These are phyloP conservation scores for Diaporthe eres DNA, from an alignment of 2,329 filamentous ascomycete species.

Conservation along the genomic window DNA sequence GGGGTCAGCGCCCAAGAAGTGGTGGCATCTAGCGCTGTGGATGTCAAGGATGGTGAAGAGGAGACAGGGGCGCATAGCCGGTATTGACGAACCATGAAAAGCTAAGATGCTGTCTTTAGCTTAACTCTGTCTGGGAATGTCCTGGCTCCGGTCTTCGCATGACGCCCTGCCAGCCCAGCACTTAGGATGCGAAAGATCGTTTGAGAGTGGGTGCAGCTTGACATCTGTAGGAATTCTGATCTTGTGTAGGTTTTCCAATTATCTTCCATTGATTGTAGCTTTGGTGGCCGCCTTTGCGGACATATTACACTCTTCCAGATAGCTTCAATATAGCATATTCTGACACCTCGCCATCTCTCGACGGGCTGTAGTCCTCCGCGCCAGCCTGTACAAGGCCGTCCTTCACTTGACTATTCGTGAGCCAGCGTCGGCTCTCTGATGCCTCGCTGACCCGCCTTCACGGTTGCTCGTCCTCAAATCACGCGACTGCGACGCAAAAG, in stretches of 20 bases:
- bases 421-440: neutral
- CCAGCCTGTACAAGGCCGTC: neutral
- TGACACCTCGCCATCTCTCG: neutral
- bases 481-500: neutral
- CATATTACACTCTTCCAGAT: slow-evolving; percentile 21
- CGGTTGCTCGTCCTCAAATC: neutral
- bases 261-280: slow-evolving; percentile 23
- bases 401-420: neutral
- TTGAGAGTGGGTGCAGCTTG: neutral
- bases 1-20: slow-evolving; percentile 22
- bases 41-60: slow-evolving; percentile 39
- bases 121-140: neutral
- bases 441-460: neutral
- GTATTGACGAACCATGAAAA: neutral
- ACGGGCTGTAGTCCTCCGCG: neutral
- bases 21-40: slow-evolving; percentile 38
- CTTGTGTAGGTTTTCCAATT: slow-evolving; percentile 12
- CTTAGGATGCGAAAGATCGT: neutral
- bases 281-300: slow-evolving; percentile 3
- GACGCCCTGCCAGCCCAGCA: neutral
- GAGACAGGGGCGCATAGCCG: slow-evolving; percentile 25
- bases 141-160: neutral
- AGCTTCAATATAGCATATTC: neutral
- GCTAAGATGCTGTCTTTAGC: neutral
- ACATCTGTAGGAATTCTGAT: neutral